phyloP scores from a whole-genome alignment of 108 stramenopile species.

The Heterococcus sp. region DNA sequence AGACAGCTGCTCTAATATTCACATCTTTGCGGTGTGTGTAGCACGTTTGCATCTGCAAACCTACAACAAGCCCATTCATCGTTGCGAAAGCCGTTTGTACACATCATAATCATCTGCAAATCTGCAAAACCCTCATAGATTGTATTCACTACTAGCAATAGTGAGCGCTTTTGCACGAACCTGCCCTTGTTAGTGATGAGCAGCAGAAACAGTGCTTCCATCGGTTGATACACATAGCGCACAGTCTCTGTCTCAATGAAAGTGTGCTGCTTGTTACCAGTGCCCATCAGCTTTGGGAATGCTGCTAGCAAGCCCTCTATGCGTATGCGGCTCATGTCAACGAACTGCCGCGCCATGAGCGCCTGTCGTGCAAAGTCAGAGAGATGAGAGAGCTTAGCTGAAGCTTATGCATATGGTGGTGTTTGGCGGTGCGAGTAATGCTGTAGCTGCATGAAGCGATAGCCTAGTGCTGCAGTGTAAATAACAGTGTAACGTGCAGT shows the following conservation, averaged over 20 bases:
- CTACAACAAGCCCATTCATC: too few species aligned
- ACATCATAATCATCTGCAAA: too few species aligned
- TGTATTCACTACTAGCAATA: too few species aligned
- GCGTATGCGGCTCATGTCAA: slow-evolving; percentile 96
- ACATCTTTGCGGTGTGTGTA: too few species aligned
- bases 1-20: too few species aligned
- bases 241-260: slow-evolving; percentile 97
- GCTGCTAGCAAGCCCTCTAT: slow-evolving; percentile 93
- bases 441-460: neutral
- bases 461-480: neutral
- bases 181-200: slow-evolving; percentile 91
- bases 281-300: slow-evolving; percentile 94
- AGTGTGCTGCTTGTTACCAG: slow-evolving; percentile 80
- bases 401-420: neutral
- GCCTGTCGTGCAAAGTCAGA: slow-evolving; percentile 10
- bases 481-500: neutral
- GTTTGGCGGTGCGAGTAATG: neutral
- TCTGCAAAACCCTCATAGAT: too few species aligned
- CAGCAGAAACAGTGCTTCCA: slow-evolving; percentile 91
- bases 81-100: too few species aligned
- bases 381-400: too few species aligned
- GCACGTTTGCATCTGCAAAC: neutral
- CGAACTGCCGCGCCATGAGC: slow-evolving; percentile 96
- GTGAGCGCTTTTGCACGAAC: too few species aligned
- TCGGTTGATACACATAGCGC: slow-evolving; percentile 94